Conservation (phyloP, 129 eudicot genomes). For the Centrapalus pauciflorus region DNA sequence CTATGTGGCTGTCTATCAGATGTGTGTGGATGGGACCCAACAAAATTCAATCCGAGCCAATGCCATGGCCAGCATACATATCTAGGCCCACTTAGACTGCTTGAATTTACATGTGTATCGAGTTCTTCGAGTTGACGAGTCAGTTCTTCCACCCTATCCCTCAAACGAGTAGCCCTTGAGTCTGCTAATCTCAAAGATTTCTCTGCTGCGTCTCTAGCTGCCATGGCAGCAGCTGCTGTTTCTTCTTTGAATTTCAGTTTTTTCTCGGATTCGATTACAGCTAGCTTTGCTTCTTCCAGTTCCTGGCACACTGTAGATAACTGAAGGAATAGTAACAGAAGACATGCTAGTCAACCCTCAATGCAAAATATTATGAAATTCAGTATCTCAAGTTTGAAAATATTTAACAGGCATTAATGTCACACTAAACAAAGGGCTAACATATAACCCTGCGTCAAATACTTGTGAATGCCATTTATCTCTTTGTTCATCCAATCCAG, state of each 20-base stretch:
- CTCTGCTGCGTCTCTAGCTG: slow-evolving; percentile 94
- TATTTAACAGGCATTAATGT: no score
- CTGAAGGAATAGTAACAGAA: slow-evolving; percentile 32
- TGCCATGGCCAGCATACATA: slow-evolving; percentile 92
- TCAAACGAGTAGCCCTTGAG: slow-evolving; percentile 64
- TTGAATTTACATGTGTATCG: slow-evolving; percentile 45
- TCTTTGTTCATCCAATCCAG: background rate
- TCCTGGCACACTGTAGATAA: slow-evolving; percentile 58
- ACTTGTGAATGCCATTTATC: background rate
- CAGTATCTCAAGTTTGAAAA: no score
- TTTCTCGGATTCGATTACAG: slow-evolving; percentile 53
- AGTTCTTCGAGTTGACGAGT: slow-evolving; percentile 66
- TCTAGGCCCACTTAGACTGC: slow-evolving; percentile 46
- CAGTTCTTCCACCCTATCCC: slow-evolving; percentile 81
- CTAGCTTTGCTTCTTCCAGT: slow-evolving; percentile 74
- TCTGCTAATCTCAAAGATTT: slow-evolving; percentile 79
- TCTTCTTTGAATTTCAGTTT: slow-evolving; percentile 90
- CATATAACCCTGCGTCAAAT: no score
- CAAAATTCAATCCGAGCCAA: slow-evolving; percentile 77
- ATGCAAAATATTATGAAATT: no score
- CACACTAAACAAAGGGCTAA: no score
- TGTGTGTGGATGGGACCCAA: slow-evolving; percentile 33
- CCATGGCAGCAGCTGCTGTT: slow-evolving; percentile 91
- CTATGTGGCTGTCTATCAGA: slow-evolving; percentile 28
- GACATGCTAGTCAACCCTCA: no score